A percentile compares a stretch with the other conserved stretches of the same genome.
Conservation (phyloP, 371 early-diverging fungal genomes). For the Syncephalastrum monosporum region DNA sequence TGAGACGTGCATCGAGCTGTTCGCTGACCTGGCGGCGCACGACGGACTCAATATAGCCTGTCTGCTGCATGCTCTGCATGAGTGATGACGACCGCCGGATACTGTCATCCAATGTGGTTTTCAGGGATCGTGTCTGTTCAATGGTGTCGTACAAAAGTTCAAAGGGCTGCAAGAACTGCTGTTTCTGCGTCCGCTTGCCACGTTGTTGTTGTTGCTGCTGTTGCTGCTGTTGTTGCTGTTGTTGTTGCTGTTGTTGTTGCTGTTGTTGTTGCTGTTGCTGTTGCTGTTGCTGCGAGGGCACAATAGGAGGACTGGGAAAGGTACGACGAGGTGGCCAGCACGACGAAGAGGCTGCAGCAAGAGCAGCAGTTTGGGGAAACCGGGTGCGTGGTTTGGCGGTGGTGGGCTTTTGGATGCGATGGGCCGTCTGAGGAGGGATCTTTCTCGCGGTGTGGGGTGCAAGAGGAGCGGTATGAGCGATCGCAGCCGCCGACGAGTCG, state of each 20-base stretch:
- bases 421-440: constrained; percentile 50
- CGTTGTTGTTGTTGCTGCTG: constrained; percentile 2
- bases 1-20: constrained; percentile 9
- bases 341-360: constrained; percentile 20
- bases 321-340: constrained; percentile 21
- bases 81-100: constrained; percentile 71
- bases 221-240: constrained; percentile 14
- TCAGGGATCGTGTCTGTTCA: constrained; percentile 57
- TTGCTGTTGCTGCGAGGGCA: constrained; percentile 41
- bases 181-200: constrained; percentile 10
- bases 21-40: constrained; percentile 75
- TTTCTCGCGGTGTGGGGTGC: constrained; percentile 41
- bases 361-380: constrained; percentile 12
- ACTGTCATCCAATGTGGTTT: constrained; percentile 71
- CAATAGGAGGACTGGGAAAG: constrained; percentile 47
- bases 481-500: no score
- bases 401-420: constrained; percentile 1
- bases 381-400: no score
- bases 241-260: constrained; percentile 24
- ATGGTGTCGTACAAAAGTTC: constrained; percentile 61
- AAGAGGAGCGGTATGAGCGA: constrained; percentile 16
- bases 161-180: constrained; percentile 54
- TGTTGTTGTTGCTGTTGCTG: constrained; percentile 33
- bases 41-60: constrained; percentile 74
- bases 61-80: constrained; percentile 75